A percentile compares a stretch with the other conserved stretches of the same genome.
These are phyloP conservation scores for Kwoniella mangroviensis DNA, from an alignment of 768 basidiomycete genomes.

Conservation along the genomic window DNA sequence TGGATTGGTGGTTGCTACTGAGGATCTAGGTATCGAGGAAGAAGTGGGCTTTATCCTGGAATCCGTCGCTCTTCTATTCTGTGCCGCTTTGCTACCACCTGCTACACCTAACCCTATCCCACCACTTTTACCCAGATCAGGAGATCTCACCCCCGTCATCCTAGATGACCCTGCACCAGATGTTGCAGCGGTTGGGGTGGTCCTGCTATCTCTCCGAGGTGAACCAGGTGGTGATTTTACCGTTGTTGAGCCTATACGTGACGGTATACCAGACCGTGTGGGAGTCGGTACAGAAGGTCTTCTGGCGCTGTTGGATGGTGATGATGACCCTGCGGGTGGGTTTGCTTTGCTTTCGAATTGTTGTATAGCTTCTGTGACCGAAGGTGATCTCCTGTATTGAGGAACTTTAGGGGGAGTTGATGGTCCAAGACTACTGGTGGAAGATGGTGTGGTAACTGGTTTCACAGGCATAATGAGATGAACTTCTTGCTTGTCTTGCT, in stretches of 20 bases:
- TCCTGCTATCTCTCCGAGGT: constrained; percentile 7
- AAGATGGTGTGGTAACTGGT: neutral
- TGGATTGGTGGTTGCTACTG: neutral
- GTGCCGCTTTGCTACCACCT: constrained; percentile 1
- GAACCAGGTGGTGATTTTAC: constrained; percentile 3
- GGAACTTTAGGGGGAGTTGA: neutral
- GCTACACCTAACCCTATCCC: constrained; percentile 9
- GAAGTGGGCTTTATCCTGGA: neutral
- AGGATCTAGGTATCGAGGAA: constrained; percentile 6
- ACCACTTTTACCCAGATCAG: constrained; percentile 1
- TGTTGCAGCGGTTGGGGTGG: neutral
- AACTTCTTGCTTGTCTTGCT: neutral
- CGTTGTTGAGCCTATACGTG: constrained; percentile 8
- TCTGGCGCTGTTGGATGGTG: neutral
- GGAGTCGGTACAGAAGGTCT: constrained; percentile 9
- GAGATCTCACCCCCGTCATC: constrained; percentile 2
- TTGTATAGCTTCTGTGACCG: constrained; percentile 23
- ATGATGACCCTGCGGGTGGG: neutral
- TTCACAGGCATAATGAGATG: neutral
- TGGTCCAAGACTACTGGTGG: neutral
- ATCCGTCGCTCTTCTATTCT: constrained; percentile 9
- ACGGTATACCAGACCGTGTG: constrained; percentile 8
- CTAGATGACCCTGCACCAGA: constrained; percentile 1
- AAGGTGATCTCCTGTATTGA: constrained; percentile 12
- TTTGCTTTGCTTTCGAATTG: constrained; percentile 15